Conservation (phyloP, 768 basidiomycete genomes). For the Lentinula sp. region DNA sequence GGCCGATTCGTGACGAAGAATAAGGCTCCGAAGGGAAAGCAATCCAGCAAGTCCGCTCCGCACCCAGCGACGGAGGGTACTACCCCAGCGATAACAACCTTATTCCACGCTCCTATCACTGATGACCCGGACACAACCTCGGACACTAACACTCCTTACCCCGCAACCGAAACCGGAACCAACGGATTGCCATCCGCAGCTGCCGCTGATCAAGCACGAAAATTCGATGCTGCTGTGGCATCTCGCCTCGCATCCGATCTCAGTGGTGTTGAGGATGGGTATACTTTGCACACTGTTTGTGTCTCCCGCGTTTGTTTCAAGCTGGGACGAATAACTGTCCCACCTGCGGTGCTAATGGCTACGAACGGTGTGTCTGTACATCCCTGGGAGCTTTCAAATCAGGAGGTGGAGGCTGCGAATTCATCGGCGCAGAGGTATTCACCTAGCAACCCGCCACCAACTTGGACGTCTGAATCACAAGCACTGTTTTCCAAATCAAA, state of each 20-base stretch:
- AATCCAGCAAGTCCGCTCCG: neutral
- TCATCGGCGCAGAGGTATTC: conserved; percentile 25
- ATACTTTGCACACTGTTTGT: conserved; percentile 51
- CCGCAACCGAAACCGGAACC: neutral
- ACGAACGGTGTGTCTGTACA: conserved; percentile 47
- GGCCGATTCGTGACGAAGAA: conserved; percentile 39
- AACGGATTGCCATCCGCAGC: neutral
- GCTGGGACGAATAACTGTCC: conserved; percentile 63
- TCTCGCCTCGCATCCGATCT: conserved; percentile 11
- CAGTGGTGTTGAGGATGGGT: conserved; percentile 30
- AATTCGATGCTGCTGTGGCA: neutral
- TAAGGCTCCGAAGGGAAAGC: conserved; percentile 6
- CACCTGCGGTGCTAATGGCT: conserved; percentile 58
- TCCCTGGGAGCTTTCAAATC: conserved; percentile 4
- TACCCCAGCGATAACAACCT: neutral
- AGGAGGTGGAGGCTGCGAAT: conserved; percentile 8
- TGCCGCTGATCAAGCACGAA: conserved; percentile 35
- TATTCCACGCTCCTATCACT: neutral
- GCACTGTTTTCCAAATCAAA: conserved; percentile 22
- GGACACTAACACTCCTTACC: neutral
- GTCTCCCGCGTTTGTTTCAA: conserved; percentile 68
- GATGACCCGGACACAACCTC: neutral
- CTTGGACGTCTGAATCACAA: conserved; percentile 39
- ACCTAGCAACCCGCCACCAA: conserved; percentile 37
- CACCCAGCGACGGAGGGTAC: neutral